phyloP scores from a whole-genome alignment of 106 monocot species.

The Platanthera guangdongensis region DNA sequence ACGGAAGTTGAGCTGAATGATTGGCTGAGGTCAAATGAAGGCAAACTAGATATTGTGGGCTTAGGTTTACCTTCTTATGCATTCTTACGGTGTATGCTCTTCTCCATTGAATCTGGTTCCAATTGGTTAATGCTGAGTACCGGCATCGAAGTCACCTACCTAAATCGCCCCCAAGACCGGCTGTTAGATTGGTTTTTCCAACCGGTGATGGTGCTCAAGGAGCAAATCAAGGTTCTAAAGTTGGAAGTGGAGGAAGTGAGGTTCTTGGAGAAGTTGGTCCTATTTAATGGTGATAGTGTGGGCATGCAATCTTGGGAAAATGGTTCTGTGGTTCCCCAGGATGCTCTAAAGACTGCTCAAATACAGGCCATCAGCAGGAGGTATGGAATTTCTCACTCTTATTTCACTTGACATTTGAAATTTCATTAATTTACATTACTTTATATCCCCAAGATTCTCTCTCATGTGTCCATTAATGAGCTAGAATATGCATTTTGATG shows the following conservation, averaged over 20 bases:
- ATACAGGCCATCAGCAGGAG: constrained; percentile 87
- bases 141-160: constrained; percentile 53
- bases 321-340: constrained; percentile 36
- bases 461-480: not conserved
- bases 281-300: constrained; percentile 43
- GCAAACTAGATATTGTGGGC: constrained; percentile 41
- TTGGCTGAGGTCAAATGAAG: constrained; percentile 57
- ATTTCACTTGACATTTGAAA: not conserved
- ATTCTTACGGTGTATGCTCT: constrained; percentile 30
- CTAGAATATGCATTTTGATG: too few species aligned
- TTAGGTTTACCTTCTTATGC: constrained; percentile 60
- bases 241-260: constrained; percentile 60
- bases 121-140: constrained; percentile 45
- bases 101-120: constrained; percentile 56
- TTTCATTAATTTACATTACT: not conserved
- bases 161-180: constrained; percentile 68
- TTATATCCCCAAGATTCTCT: not conserved
- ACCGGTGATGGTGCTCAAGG: constrained; percentile 78
- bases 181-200: constrained; percentile 90
- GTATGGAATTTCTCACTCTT: constrained; percentile 22
- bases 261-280: constrained; percentile 64
- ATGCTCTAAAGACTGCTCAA: constrained; percentile 63
- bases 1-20: constrained; percentile 43
- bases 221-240: constrained; percentile 66
- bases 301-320: constrained; percentile 42